Base-by-base conservation (phyloP, 2,329 filamentous ascomycete genomes). In the Talaromyces pinophilus region DNA sequence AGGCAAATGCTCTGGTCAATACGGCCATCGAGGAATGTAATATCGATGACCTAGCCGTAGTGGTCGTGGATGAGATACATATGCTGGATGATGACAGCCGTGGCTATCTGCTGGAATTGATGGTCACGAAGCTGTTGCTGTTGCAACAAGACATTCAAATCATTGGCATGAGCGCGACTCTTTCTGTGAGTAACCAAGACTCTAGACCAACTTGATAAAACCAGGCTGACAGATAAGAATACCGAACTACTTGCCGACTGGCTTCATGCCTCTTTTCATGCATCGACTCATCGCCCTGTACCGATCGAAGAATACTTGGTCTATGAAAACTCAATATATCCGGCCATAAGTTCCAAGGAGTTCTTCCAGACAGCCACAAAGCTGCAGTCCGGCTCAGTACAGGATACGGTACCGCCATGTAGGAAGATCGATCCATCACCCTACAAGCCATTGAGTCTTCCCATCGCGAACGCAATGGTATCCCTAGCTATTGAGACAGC, bases 61-160 rank as follows among this genome's bases (percentile, higher is more conserved):
- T 92, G 19, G 89, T 93, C 15, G 81, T 93, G 40, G 91, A 93
- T 71, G 91, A 93, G 74, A 79, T 93, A n/a, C 91, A 93, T 74
- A 92, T 93, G 90, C 83, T 93, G 54, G 88, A 92, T 71, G 91
- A 93, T 73, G 88, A 90, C 68, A 85, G 89, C 70, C 86, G 91
- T 13, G 91, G 91, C 3, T 93, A 93, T 73, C 82, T 93, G 1
- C 80, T 93, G 64, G 91, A 93, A 73, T 80, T 93, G 5, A 86
- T 92, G 78, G 87, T 88, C 5, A 90, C 90, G 3, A 93, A 93
- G 72, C 73, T 93, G 35, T 78, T 92, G n/a, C 85, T 87, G 65
- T 77, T 93, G 25, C 88, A 86, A 30, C 86, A 91, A 66, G 78
- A 83, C 28, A 82, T 91, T 19, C 90, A 93, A 72, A 87, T 93